phyloP scores from a whole-genome alignment of 2,329 filamentous ascomycete genomes.

The Colletotrichum coccodes region DNA sequence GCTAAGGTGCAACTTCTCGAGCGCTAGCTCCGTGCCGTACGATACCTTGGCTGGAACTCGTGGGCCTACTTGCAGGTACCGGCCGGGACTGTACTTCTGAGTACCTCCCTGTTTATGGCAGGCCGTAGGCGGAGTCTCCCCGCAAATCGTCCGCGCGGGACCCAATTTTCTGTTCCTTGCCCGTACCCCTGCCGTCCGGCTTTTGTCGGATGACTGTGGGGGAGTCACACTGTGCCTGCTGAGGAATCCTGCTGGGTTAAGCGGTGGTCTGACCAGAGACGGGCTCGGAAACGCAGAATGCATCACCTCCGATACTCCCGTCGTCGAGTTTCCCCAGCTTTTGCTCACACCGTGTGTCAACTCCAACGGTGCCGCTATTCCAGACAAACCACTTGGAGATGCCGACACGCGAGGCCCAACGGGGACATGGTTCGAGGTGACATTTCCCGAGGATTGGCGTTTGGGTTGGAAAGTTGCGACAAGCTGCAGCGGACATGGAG shows the following conservation, averaged over 20 bases:
- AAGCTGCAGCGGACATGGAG: neutral
- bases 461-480: constrained; percentile 2
- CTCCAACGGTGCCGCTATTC: neutral
- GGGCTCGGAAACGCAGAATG: neutral
- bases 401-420: neutral
- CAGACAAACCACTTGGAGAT: neutral
- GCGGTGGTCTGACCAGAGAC: constrained; percentile 11
- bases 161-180: constrained; percentile 10
- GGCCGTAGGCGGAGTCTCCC: constrained; percentile 22
- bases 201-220: constrained; percentile 11
- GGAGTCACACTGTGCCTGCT: constrained; percentile 12
- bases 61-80: neutral
- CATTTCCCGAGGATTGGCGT: neutral
- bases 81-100: neutral
- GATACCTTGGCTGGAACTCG: neutral
- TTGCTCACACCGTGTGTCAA: constrained; percentile 9
- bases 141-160: constrained; percentile 20
- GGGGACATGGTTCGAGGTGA: constrained; percentile 2
- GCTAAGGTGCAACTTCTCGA: neutral
- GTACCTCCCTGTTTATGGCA: constrained; percentile 8
- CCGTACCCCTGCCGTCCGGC: constrained; percentile 1
- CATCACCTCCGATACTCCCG: too few relatives aligned
- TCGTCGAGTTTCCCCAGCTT: neutral
- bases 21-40: neutral
- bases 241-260: neutral